These are phyloP conservation scores for Garcia nutans DNA, from an alignment of 345 rosid species.

Conservation along the genomic window DNA sequence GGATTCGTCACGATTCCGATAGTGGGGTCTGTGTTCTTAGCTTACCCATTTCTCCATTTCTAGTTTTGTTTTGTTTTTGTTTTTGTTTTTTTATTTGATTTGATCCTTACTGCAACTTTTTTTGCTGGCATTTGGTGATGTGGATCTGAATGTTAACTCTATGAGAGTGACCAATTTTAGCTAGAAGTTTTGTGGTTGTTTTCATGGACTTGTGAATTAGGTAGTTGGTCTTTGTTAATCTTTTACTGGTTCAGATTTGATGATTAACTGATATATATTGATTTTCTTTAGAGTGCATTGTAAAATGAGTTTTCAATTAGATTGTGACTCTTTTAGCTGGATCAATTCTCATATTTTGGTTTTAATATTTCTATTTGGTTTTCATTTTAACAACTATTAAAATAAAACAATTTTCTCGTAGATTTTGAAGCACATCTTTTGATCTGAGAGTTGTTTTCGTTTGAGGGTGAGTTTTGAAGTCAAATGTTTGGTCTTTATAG, in stretches of 20 bases:
- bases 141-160: constrained; percentile 12
- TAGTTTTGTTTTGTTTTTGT: neutral
- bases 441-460: neutral
- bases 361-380: neutral
- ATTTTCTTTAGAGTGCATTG: neutral
- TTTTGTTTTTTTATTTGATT: neutral
- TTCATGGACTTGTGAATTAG: neutral
- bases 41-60: constrained; percentile 6
- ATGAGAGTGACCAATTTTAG: constrained; percentile 15
- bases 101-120: neutral
- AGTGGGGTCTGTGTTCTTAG: constrained; percentile 68
- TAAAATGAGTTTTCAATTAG: constrained; percentile 6
- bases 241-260: neutral
- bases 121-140: neutral
- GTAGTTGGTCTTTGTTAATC: constrained; percentile 3
- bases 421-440: neutral
- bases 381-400: neutral
- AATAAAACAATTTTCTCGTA: neutral
- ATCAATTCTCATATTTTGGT: neutral
- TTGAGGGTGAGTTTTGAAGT: neutral
- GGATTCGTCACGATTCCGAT: constrained; percentile 96
- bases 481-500: neutral
- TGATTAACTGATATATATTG: neutral
- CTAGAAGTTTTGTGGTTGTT: neutral
- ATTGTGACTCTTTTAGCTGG: neutral